Percentiles rank a stretch among this genome's conserved stretches.
These are phyloP conservation scores for Waltergamsia citrina DNA, from an alignment of 2,329 filamentous ascomycete species.

Conservation along the genomic window DNA sequence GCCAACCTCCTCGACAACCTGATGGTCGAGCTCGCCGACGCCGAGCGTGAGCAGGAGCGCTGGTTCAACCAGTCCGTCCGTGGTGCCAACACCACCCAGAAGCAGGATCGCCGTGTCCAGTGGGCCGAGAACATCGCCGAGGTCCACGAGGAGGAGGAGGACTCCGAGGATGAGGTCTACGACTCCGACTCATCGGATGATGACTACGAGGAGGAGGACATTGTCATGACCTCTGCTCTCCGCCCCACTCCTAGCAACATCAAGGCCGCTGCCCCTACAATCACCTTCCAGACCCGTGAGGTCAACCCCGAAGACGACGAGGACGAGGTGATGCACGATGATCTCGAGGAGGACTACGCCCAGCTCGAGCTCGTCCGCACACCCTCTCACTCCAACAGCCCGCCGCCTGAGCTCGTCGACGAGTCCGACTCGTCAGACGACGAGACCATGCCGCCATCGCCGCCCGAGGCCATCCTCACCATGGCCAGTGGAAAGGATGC, in stretches of 20 bases:
- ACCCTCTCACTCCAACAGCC: conserved; percentile 53
- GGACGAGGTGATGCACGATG: conserved; percentile 38
- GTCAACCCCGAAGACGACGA: conserved; percentile 28
- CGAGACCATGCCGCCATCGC: conserved; percentile 69
- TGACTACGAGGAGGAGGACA: conserved; percentile 45
- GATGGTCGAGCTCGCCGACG: conserved; percentile 86
- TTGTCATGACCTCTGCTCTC: conserved; percentile 44
- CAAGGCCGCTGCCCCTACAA: conserved; percentile 25
- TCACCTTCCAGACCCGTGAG: conserved; percentile 13
- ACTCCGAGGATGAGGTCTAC: conserved; percentile 38
- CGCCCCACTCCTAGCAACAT: conserved; percentile 27
- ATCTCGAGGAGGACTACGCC: conserved; percentile 55
- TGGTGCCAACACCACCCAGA: conserved; percentile 47
- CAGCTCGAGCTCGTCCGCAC: conserved; percentile 61
- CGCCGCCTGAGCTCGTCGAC: conserved; percentile 63
- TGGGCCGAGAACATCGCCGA: conserved; percentile 69
- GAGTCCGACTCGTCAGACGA: conserved; percentile 63
- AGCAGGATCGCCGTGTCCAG: conserved; percentile 66
- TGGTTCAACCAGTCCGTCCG: conserved; percentile 97
- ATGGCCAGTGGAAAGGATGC: conserved; percentile 48
- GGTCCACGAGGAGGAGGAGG: conserved; percentile 42
- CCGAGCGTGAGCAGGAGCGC: conserved; percentile 88
- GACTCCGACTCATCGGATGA: conserved; percentile 43
- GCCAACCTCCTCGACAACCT: conserved; percentile 95
- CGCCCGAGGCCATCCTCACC: conserved; percentile 45